phyloP scores from a whole-genome alignment of 345 rosid species.

The Rhodamnia rubescens region DNA sequence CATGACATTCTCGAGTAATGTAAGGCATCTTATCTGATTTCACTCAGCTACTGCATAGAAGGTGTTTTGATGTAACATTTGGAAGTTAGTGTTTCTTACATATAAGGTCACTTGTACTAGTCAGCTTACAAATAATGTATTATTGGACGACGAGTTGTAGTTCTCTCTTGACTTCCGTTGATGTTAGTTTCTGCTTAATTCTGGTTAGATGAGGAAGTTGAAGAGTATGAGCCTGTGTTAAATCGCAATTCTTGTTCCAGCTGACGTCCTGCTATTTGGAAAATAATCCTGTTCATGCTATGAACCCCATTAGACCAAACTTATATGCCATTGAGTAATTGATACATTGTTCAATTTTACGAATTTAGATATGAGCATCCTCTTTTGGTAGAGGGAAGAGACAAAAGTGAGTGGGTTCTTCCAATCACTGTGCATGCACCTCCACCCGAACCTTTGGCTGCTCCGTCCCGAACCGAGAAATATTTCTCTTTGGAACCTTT shows the following conservation, averaged over 20 bases:
- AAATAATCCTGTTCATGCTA: not conserved
- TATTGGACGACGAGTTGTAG: not conserved
- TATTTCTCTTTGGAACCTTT: constrained; percentile 55
- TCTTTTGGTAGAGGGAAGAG: constrained; percentile 66
- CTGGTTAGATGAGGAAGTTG: not conserved
- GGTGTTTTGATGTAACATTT: not conserved
- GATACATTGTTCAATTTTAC: not conserved
- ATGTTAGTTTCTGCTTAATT: not conserved
- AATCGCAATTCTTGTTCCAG: not conserved
- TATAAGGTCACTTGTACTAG: not conserved
- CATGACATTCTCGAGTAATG: not conserved
- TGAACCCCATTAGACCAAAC: not conserved
- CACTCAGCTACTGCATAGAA: not conserved
- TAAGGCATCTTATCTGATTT: not conserved
- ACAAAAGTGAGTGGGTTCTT: constrained; percentile 88
- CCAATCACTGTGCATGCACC: constrained; percentile 91
- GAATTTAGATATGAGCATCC: constrained; percentile 85
- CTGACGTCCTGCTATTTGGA: not conserved
- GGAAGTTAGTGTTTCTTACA: not conserved
- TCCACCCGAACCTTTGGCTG: constrained; percentile 43
- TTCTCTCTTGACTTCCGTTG: not conserved
- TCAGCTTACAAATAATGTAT: not conserved
- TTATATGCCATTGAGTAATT: not conserved
- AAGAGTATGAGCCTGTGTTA: not conserved
- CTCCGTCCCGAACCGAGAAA: constrained; percentile 49